These are phyloP conservation scores for Penicillium herquei DNA, from an alignment of 495 filamentous ascomycete genomes.

Conservation along the genomic window DNA sequence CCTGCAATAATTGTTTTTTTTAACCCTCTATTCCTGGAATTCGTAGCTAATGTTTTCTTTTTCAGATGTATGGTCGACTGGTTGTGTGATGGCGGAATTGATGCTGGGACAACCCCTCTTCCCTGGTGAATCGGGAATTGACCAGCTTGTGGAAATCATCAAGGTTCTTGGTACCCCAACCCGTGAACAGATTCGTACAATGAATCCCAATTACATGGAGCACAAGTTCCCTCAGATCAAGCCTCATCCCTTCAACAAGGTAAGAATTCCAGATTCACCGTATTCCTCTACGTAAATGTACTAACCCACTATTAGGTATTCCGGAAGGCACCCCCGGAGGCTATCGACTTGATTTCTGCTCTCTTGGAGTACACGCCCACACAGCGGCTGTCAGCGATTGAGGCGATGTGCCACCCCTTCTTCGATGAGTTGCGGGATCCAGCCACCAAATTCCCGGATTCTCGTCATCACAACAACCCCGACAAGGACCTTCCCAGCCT, in stretches of 20 bases:
- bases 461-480: conserved; percentile 75
- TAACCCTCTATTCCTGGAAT: not conserved
- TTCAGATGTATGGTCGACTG: conserved; percentile 97
- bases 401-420: conserved; percentile 98
- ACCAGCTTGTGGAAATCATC: conserved; percentile 99
- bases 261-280: conserved; percentile 26
- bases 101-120: conserved; percentile 99
- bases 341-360: conserved; percentile 91
- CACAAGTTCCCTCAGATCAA: conserved; percentile 99
- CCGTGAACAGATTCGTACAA: conserved; percentile 97
- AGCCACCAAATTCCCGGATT: conserved; percentile 84
- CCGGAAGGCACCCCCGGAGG: conserved; percentile 86
- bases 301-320: conserved; percentile 65
- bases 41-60: not conserved
- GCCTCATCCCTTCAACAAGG: conserved; percentile 97
- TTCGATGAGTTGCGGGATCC: conserved; percentile 95
- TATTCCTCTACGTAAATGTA: not conserved
- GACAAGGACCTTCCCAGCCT: conserved; percentile 79
- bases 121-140: conserved; percentile 98
- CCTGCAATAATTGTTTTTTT: not conserved
- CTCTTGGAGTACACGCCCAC: conserved; percentile 97
- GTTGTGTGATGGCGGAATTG: conserved; percentile 98
- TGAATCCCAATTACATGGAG: conserved; percentile 99
- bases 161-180: conserved; percentile 98
- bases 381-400: conserved; percentile 86